Evolutionary conservation across 2,329 filamentous ascomycete species (phyloP).

Genomic region (Aaosphaeria pasadenensis): DNA sequence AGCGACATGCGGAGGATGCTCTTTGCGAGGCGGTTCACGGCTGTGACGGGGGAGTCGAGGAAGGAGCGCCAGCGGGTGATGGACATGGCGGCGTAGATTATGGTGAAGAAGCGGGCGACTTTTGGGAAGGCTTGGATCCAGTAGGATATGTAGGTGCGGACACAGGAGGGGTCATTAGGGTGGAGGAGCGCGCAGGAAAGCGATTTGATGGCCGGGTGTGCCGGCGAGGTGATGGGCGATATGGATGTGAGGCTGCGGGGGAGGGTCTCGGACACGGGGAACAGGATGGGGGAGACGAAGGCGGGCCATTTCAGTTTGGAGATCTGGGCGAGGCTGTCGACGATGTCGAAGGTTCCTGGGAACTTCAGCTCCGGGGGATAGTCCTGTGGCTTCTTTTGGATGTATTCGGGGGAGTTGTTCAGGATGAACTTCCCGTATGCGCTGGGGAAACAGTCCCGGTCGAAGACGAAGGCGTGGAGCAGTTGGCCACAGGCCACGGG

Average conservation of each 20-base stretch:
- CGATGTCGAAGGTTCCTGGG: slow-evolving; percentile 72
- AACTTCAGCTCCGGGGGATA: slow-evolving; percentile 67
- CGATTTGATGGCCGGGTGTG: slow-evolving; percentile 80
- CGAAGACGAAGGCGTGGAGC: slow-evolving; percentile 51
- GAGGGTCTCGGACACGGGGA: slow-evolving; percentile 65
- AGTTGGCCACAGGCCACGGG: slow-evolving; percentile 49
- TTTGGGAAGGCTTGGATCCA: slow-evolving; percentile 80
- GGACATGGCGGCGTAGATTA: slow-evolving; percentile 70
- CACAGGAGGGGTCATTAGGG: slow-evolving; percentile 81
- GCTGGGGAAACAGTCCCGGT: slow-evolving; percentile 52
- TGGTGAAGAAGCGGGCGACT: slow-evolving; percentile 72
- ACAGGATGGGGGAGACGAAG: slow-evolving; percentile 82
- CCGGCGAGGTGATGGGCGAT: slow-evolving; percentile 74
- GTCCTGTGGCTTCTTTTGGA: slow-evolving; percentile 67
- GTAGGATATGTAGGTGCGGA: slow-evolving; percentile 82
- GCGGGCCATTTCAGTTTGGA: slow-evolving; percentile 82
- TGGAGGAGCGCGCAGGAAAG: slow-evolving; percentile 90
- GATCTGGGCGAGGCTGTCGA: slow-evolving; percentile 79
- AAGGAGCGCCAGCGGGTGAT: slow-evolving; percentile 66
- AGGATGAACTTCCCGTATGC: slow-evolving; percentile 65
- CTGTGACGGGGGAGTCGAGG: slow-evolving; percentile 65
- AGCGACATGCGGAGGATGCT: slow-evolving; percentile 71
- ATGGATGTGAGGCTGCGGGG: slow-evolving; percentile 65
- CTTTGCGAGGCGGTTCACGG: slow-evolving; percentile 64
- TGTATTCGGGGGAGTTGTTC: slow-evolving; percentile 71